Conservation (phyloP, 257 asterid genomes). For the Penstemon davidsonii region DNA sequence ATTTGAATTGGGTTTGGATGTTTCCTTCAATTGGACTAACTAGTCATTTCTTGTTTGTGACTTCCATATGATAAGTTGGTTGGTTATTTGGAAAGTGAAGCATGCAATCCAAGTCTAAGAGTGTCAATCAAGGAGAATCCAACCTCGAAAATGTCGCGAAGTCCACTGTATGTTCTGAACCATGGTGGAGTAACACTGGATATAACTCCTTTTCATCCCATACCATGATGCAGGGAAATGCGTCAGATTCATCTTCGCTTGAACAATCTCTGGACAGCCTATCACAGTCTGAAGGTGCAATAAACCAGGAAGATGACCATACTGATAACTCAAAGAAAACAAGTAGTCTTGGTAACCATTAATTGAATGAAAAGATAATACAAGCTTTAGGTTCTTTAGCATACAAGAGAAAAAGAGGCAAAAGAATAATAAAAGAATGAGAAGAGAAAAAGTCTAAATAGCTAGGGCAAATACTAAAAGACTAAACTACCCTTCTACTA, state of each 20-base stretch:
- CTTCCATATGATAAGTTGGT: constrained; percentile 28
- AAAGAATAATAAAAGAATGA: too few relatives aligned
- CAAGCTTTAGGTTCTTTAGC: too few relatives aligned
- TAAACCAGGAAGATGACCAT: constrained; percentile 61
- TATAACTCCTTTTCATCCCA: constrained; percentile 43
- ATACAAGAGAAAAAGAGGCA: too few relatives aligned
- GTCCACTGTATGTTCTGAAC: constrained; percentile 43
- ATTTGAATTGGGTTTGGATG: too few relatives aligned
- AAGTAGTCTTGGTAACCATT: too few relatives aligned
- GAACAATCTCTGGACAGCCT: constrained; percentile 68
- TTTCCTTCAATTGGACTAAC: constrained; percentile 8
- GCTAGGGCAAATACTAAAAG: too few relatives aligned
- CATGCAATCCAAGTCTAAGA: constrained; percentile 64
- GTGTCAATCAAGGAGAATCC: constrained; percentile 43
- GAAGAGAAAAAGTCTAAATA: too few relatives aligned
- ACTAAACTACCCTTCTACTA: too few relatives aligned
- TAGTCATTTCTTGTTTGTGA: constrained; percentile 12
- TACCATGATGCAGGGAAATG: constrained; percentile 49
- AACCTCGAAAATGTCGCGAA: constrained; percentile 37
- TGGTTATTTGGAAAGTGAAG: constrained; percentile 32
- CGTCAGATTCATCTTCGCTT: constrained; percentile 69
- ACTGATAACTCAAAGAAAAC: too few relatives aligned
- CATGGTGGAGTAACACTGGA: constrained; percentile 56
- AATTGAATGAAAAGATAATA: too few relatives aligned
- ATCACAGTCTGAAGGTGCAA: constrained; percentile 66